A percentile compares a stretch with the other conserved stretches of the same genome.
Evolutionary conservation across 148 eudicot species (phyloP).

Genomic region (Diospyros kaki): DNA sequence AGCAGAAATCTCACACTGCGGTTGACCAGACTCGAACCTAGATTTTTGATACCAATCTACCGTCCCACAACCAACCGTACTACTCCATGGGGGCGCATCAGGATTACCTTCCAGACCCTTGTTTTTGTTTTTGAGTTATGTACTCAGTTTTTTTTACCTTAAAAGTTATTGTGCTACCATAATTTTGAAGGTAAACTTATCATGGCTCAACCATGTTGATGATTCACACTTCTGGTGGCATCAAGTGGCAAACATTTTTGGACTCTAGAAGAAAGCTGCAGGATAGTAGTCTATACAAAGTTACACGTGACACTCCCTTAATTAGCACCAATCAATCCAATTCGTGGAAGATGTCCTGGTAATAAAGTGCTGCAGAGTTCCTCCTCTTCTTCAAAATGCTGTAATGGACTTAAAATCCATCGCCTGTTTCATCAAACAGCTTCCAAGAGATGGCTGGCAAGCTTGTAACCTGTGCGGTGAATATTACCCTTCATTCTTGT

Average conservation of each 20-base stretch:
- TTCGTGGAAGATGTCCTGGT: slow-evolving; percentile 27
- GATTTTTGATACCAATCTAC: too few relatives aligned
- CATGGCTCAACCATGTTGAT: slow-evolving; percentile 71
- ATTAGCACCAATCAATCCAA: slow-evolving; percentile 20
- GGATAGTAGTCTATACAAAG: slow-evolving; percentile 36
- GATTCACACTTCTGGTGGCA: slow-evolving; percentile 35
- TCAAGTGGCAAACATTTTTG: slow-evolving; percentile 30
- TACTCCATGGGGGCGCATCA: neutral
- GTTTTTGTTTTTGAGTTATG: neutral
- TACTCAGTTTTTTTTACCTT: neutral
- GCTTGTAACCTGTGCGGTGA: slow-evolving; percentile 7
- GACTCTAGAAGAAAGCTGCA: slow-evolving; percentile 29
- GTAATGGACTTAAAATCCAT: slow-evolving; percentile 30
- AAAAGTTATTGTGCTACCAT: neutral
- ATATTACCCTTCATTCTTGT: neutral
- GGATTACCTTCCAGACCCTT: neutral
- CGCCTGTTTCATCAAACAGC: slow-evolving; percentile 39
- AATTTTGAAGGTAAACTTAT: slow-evolving; percentile 29
- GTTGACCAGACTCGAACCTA: too few relatives aligned
- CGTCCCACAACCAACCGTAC: too few relatives aligned
- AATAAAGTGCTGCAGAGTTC: slow-evolving; percentile 32
- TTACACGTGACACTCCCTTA: slow-evolving; percentile 26
- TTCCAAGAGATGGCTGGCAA: slow-evolving; percentile 71
- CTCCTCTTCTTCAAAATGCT: slow-evolving; percentile 38
- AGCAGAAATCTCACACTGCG: too few relatives aligned